Base-by-base conservation (phyloP, 805 yeast genomes). In the Starmerella floris region DNA sequence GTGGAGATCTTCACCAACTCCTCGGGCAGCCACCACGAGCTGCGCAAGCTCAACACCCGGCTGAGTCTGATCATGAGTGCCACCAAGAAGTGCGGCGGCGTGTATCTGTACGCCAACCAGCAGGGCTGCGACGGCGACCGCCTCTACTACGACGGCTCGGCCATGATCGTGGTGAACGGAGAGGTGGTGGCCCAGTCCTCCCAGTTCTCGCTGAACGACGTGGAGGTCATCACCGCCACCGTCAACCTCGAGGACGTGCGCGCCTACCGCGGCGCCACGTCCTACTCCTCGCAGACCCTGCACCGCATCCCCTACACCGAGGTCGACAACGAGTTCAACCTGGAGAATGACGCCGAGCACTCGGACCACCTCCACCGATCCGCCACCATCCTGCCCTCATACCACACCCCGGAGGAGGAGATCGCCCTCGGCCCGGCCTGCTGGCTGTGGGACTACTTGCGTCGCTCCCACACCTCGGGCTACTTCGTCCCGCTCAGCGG, bases 101-200 rank as follows among this genome's bases (percentile, higher is more conserved):
- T 91, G 23, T 91, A 91, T 55, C 65, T 91, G 38, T 91, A 91
- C 55, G 74, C 97, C 16, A 91, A 91, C 62, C 99, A 93, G 63
- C 77, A 81, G 51, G 99, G 99, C 2, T 91, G 99, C 61, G 99
- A 91, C 60, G 99, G 99, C 53, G 99, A 93, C 58, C 70, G 99
- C 45, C 64, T 91, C 35, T 91, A 91, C 62, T 91, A 91, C 58
- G 99, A 91, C 60, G 99, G 99, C 0, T 83, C 95, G 66, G 95
- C 98, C 0, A 66, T 84, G 55, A 91, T 93, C 58, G 84, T 85
- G 5, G 83, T 87, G 36, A 91, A 93, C 59, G 98, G 98, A 28
- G 65, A 76, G 48, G 78, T 93, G 49, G 79, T 91, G 4, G 95
- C 94, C 1, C 98, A 91, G 60, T 97, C 91, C 2, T 67, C 81